Base-by-base conservation (phyloP, 768 basidiomycete species). In the Erythrobasidium yunnanense region DNA sequence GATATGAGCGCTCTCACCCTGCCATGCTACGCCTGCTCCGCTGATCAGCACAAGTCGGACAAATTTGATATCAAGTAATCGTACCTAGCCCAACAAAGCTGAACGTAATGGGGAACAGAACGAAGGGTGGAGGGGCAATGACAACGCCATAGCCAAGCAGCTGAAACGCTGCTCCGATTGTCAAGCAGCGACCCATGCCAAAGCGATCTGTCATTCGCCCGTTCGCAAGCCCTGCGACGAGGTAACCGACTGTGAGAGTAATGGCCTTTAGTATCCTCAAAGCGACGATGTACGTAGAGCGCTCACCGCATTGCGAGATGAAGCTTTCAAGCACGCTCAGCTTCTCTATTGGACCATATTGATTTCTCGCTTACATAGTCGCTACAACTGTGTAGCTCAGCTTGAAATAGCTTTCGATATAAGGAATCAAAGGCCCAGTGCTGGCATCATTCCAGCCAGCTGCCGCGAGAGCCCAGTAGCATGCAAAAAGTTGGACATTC, bases 51-150 rank as follows among this genome's bases (percentile, higher is more conserved):
- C n/a, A n/a, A n/a, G n/a, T n/a, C n/a, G n/a, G n/a, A n/a, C n/a
- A n/a, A n/a, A n/a, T n/a, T n/a, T n/a, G n/a, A n/a, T n/a, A n/a
- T n/a, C n/a, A n/a, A n/a, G n/a, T n/a, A n/a, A n/a, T n/a, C n/a
- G n/a, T n/a, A n/a, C n/a, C n/a, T n/a, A n/a, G n/a, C n/a, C n/a
- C n/a, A n/a, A n/a, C n/a, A n/a, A n/a, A 23, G 22, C 32, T 23
- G 60, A 49, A 63, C 11, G 49, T 25, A 22, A 6, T 18, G 1
- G 60, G 60, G 2, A 50, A 7, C n/a, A 63, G 47, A 32, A 49
- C 25, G 33, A 63, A 63, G 2, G 60, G 60, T 8, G 60, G 60
- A 50, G 60, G 60, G 4, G 60, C 60, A 11, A 63, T 63, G 25
- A 46, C 23, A 35, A 63, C 49, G 46, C 45, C 27, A 34, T 63